A percentile compares a stretch with the other conserved stretches of the same genome.
Evolutionary conservation across 164 flowering plant genomes (phyloP).

Genomic region (Magnolia changhungtana): DNA sequence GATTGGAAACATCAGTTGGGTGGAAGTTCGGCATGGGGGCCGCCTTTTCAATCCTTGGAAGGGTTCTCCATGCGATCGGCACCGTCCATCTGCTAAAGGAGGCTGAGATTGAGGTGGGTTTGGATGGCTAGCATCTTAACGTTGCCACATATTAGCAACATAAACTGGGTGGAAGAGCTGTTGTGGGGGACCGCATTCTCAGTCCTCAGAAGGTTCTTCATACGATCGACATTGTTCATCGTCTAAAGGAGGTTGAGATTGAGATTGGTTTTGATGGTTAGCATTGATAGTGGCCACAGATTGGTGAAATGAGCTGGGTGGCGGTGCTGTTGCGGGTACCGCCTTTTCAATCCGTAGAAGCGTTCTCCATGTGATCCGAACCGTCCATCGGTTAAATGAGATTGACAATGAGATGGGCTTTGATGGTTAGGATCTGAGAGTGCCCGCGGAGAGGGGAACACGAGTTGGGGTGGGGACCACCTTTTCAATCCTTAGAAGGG

Average conservation of each 20-base stretch:
- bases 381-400: background rate
- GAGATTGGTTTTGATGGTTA: background rate
- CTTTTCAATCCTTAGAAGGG: conserved; percentile 15
- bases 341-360: background rate
- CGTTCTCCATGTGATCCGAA: background rate
- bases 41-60: background rate
- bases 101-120: background rate
- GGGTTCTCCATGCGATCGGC: background rate
- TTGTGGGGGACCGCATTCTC: conserved; percentile 16
- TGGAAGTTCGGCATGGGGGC: background rate
- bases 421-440: no score
- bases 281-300: background rate
- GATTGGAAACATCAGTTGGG: background rate
- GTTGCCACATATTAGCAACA: no score
- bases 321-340: background rate
- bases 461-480: conserved; percentile 9
- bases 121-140: no score
- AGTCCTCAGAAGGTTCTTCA: conserved; percentile 4
- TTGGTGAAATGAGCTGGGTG: background rate
- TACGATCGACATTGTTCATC: background rate
- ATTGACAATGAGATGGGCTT: background rate
- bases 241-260: background rate
- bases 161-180: conserved; percentile 14
- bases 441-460: no score
- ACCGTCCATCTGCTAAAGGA: background rate